These are phyloP conservation scores for Amanita jacksonii DNA, from an alignment of 768 basidiomycete genomes.

Conservation along the genomic window DNA sequence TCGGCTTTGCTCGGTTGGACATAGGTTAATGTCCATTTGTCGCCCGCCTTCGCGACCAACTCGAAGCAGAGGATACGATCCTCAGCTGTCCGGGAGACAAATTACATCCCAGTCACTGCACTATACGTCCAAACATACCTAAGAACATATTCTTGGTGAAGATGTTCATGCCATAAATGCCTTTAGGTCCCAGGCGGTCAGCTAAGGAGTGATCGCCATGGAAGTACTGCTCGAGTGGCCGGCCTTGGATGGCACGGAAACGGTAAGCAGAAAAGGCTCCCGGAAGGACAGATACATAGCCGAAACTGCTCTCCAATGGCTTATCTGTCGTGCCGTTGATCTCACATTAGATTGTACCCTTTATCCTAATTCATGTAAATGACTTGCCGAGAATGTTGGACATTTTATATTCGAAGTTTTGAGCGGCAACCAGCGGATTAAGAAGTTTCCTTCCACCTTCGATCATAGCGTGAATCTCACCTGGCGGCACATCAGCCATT, in stretches of 20 bases:
- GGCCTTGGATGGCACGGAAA: conserved; percentile 85
- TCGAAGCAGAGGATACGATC: conserved; percentile 98
- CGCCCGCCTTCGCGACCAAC: conserved; percentile 82
- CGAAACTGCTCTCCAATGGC: conserved; percentile 91
- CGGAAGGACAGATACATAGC: conserved; percentile 90
- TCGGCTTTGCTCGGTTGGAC: conserved; percentile 96
- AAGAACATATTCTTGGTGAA: conserved; percentile 84
- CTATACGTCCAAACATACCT: conserved; percentile 18
- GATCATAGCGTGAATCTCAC: conserved; percentile 94
- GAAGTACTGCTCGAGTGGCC: conserved; percentile 81
- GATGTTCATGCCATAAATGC: conserved; percentile 94
- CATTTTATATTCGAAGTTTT: conserved; percentile 99
- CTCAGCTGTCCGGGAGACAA: conserved; percentile 42
- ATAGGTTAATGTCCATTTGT: conserved; percentile 79
- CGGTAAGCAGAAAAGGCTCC: conserved; percentile 97
- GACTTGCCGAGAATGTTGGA: conserved; percentile 80
- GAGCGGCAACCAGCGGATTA: conserved; percentile 88
- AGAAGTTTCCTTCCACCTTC: conserved; percentile 85
- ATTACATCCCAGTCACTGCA: not conserved
- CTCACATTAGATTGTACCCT: not conserved
- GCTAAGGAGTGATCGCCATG: conserved; percentile 86
- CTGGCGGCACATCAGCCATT: conserved; percentile 14
- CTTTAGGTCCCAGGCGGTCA: conserved; percentile 85
- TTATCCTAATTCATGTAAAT: not conserved
- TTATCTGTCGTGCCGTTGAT: conserved; percentile 48